phyloP scores from a whole-genome alignment of 2,329 filamentous ascomycete genomes.

The Dactylellina sp. region DNA sequence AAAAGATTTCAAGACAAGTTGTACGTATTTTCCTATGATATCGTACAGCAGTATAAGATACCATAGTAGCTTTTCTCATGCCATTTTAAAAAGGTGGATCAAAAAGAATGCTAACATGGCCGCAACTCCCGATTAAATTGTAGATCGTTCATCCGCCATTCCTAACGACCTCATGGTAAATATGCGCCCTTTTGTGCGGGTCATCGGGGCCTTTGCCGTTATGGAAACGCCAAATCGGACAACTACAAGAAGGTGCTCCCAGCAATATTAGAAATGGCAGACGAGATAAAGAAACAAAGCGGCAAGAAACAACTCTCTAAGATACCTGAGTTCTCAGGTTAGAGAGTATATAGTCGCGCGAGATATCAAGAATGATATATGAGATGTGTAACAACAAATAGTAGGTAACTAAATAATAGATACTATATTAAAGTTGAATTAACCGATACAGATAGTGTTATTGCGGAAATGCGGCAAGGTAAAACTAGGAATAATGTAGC shows the following conservation, averaged over 20 bases:
- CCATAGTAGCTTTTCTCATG: too few species aligned
- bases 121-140: neutral
- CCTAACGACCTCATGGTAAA: slow-evolving; percentile 21
- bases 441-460: too few species aligned
- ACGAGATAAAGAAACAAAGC: slow-evolving; percentile 7
- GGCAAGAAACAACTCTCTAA: too few species aligned
- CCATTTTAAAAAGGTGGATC: too few species aligned
- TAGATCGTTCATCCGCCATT: slow-evolving; percentile 22
- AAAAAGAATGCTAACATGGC: neutral
- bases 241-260: slow-evolving; percentile 11
- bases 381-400: too few species aligned
- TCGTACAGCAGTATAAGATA: neutral
- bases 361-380: too few species aligned
- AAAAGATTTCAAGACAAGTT: slow-evolving; percentile 7
- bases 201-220: slow-evolving; percentile 21
- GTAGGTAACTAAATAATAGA: too few species aligned
- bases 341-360: too few species aligned
- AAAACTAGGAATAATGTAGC: too few species aligned
- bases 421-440: too few species aligned
- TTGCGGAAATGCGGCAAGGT: too few species aligned
- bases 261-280: slow-evolving; percentile 21
- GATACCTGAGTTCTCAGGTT: too few species aligned
- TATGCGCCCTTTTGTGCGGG: slow-evolving; percentile 17
- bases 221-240: slow-evolving; percentile 13
- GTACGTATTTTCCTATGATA: slow-evolving; percentile 1